Evolutionary conservation across 495 filamentous ascomycete genomes (phyloP).

Genomic region (Penicillium argentinense): DNA sequence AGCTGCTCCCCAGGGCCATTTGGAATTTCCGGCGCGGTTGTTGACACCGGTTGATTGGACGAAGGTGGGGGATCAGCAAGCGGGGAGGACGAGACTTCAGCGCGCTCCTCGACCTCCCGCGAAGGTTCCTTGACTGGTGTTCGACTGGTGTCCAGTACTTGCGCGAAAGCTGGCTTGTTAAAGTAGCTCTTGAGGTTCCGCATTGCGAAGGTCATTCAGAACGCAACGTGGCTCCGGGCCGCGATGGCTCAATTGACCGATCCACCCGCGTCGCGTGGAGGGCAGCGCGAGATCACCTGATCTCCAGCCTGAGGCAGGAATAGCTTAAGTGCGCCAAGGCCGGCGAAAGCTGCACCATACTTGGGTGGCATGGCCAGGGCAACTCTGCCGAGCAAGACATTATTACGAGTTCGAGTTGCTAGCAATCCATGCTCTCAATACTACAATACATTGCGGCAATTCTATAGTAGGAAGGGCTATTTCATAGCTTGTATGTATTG

Average conservation of each 20-base stretch:
- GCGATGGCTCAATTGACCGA: too few species aligned
- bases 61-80: constrained; percentile 34
- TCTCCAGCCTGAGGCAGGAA: too few species aligned
- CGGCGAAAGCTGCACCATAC: too few species aligned
- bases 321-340: too few species aligned
- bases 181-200: constrained; percentile 41
- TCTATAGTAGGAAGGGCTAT: too few species aligned
- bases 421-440: too few species aligned
- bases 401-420: too few species aligned
- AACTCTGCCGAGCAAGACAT: too few species aligned
- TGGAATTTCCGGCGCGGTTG: constrained; percentile 7
- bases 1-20: constrained; percentile 17
- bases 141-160: not conserved
- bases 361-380: too few species aligned
- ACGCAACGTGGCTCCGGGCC: too few species aligned
- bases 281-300: constrained; percentile 27
- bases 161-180: constrained; percentile 30
- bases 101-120: not conserved
- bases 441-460: too few species aligned
- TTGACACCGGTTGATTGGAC: constrained; percentile 22
- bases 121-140: constrained; percentile 9
- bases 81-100: constrained; percentile 28
- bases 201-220: constrained; percentile 22
- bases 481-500: too few species aligned
- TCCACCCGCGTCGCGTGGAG: constrained; percentile 26